Base-by-base conservation (phyloP, 192 early-diverging fungal genomes). In the Coemansia sp. region DNA sequence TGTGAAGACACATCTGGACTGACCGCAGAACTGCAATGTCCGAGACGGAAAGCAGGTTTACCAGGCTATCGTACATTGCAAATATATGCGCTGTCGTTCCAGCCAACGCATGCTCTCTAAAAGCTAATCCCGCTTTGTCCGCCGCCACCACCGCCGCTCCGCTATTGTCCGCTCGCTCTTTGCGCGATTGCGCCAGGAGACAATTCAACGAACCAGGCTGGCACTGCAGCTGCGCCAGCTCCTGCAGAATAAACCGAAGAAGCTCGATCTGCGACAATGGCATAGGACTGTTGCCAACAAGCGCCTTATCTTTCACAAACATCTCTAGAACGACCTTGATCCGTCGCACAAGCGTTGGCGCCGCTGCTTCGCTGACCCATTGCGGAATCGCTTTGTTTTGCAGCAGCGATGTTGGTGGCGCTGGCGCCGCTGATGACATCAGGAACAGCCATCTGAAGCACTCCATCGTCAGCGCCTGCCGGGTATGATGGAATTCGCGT, bases 391-490 rank as follows among this genome's bases (percentile, higher is more conserved):
- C 39, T 12, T 33, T 16, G 39, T 20, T 14, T 51, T 55, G 34
- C 57, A 21, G 5, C 39, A 15, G 53, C 62, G 57, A 39, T 46
- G 6, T 12, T 24, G 21, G 6, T 24, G 21, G 15, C 43, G 38
- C 30, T 21, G 36, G 61, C 60, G 21, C 18, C 15, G 62, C 56
- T 12, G 63, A 68, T 18, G 67, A 53, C 77, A 79, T 67, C 52
- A 56, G 48, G 44, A 79, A 71, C 62, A 83, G 63, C 80, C 80
- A 83, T 21, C 41, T 23, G 23, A 77, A 66, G 14, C 80, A 59
- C 34, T 68, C 80, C 69, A 66, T 59, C 0, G 75, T 55, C 64
- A 82, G 62, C 38, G n/a, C 70, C 35, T 66, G 76, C 43, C 41
- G 30, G 48, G 49, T 60, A 6, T 52, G 48, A 36, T 59, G 57